Base-by-base conservation (phyloP, 1,139 yeast genomes). In the Suhomyces ambrosiae region DNA sequence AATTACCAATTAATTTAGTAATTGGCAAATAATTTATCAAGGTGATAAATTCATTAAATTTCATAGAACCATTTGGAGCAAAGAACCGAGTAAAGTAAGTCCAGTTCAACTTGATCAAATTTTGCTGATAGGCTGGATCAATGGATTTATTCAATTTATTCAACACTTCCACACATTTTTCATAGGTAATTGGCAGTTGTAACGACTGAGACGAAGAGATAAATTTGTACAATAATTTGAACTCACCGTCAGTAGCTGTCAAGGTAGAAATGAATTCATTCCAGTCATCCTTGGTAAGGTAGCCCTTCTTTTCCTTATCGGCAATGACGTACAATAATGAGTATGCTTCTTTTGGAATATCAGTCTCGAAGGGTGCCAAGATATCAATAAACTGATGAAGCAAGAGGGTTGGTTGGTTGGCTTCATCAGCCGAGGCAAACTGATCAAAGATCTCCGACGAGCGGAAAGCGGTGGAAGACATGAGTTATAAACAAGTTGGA, bases 251-350 rank as follows among this genome's bases (percentile, higher is more conserved):
- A 36, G 68, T 67, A 32, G 74, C 64, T 30, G 79, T 73, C 44
- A 84, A 64, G 23, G 80, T 68, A 38, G 70, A 62, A 45, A 80
- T 73, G 53, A 84, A 80, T 24, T 68, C 65, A 27, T 76, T 60
- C 77, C 86, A 85, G 49, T 85, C 89, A 10, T 61, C 54, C 32
- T 79, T 73, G 27, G 73, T 72, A 33, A 84, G 63, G 47, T 70
- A 82, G 1, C 90, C 90, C 51, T 82, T 82, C 41, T 70, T 68
- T 29, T 73, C 72, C 39, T 71, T 69, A 56, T 84, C 92, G 17
- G 87, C 80, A 26, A 83, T 73, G 38, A 82, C 67, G 52, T 80
- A 84, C 37, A 84, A 74, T 44, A 84, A 58, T 3, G 75, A 60
- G 41, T 61, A 70, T 7, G 74, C 54, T 33, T 63, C 62, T 36